Conservation (phyloP, 140 eudicot species). For the Cichorium intybus region DNA sequence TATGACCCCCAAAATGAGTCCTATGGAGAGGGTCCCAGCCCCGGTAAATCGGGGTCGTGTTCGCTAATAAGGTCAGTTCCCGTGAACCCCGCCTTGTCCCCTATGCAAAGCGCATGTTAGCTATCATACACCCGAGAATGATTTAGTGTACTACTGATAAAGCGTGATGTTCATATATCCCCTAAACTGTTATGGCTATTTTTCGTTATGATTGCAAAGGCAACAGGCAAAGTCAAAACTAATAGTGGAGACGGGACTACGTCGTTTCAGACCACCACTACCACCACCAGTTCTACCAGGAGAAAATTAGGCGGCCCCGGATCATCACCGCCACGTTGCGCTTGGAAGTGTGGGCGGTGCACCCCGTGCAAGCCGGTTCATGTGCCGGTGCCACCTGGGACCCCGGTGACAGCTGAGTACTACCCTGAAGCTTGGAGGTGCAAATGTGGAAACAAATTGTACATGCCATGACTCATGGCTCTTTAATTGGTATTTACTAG, state of each 20-base stretch:
- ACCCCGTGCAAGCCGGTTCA: constrained; percentile 80
- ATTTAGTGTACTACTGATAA: constrained; percentile 6
- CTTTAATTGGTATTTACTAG: constrained; percentile 12
- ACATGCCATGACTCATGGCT: constrained; percentile 62
- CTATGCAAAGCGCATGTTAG: constrained; percentile 34
- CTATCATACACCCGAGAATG: neutral
- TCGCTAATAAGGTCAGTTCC: constrained; percentile 26
- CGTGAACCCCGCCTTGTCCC: constrained; percentile 36
- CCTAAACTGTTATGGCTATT: neutral
- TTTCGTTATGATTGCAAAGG: constrained; percentile 15
- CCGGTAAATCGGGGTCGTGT: constrained; percentile 36
- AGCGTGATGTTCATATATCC: neutral
- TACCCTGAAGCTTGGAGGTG: constrained; percentile 98
- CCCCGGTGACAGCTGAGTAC: constrained; percentile 70
- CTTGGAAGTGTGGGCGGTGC: constrained; percentile 73
- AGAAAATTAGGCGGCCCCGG: constrained; percentile 59
- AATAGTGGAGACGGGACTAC: neutral
- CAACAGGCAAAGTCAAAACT: neutral
- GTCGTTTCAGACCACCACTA: constrained; percentile 6
- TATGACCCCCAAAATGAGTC: constrained; percentile 24
- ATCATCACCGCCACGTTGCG: constrained; percentile 83
- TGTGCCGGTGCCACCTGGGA: constrained; percentile 81
- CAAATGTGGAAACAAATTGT: constrained; percentile 75
- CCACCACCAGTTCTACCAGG: constrained; percentile 27
- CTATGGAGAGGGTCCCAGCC: constrained; percentile 31